A percentile compares a stretch with the other conserved stretches of the same genome.
Conservation (phyloP, 345 rosid species). For the Psidium friedrichsthalianum region DNA sequence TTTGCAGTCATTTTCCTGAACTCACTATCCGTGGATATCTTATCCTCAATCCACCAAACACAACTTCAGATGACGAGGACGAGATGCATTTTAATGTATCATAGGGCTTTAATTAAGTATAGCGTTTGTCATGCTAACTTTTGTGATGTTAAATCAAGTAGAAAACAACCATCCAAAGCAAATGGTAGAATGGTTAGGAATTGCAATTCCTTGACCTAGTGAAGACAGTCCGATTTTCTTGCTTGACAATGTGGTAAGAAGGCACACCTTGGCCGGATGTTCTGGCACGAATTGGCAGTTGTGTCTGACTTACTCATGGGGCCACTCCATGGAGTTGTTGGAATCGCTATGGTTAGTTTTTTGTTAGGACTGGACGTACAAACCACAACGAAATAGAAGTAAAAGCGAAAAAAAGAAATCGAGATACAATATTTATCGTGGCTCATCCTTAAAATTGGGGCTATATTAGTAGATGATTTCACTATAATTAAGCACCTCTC, state of each 20-base stretch:
- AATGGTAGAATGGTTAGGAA: background rate
- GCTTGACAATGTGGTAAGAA: background rate
- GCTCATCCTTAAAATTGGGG: too few relatives aligned
- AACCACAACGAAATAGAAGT: too few relatives aligned
- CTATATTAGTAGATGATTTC: too few relatives aligned
- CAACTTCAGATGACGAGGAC: background rate
- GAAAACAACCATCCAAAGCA: background rate
- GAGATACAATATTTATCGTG: too few relatives aligned
- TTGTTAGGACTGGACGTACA: too few relatives aligned
- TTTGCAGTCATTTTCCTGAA: background rate
- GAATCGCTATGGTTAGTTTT: background rate
- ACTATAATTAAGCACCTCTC: too few relatives aligned
- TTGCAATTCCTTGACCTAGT: background rate
- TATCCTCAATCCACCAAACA: background rate
- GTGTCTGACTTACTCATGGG: background rate
- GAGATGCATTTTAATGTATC: background rate
- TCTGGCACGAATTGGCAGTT: background rate
- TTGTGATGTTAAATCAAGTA: background rate
- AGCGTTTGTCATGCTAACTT: background rate
- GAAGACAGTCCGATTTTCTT: background rate
- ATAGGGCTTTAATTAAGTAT: background rate
- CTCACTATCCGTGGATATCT: background rate
- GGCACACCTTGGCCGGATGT: background rate
- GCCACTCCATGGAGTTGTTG: background rate
- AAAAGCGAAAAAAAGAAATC: too few relatives aligned